These are phyloP conservation scores for Corymbia maculata DNA, from an alignment of 345 rosid genomes.

Conservation along the genomic window DNA sequence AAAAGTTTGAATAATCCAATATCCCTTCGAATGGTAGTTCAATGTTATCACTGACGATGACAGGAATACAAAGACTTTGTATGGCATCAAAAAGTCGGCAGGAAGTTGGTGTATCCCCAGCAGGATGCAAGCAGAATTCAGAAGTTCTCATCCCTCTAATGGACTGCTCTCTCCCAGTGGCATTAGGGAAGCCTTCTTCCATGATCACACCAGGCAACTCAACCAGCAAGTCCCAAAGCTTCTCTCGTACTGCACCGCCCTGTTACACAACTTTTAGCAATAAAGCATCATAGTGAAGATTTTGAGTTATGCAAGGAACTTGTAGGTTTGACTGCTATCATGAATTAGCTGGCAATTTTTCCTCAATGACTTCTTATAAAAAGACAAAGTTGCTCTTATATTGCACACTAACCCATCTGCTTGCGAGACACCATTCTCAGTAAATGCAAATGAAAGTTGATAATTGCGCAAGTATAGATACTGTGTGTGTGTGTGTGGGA, in stretches of 20 bases:
- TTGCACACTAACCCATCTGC: background rate
- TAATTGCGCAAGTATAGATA: background rate
- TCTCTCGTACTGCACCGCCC: constrained; percentile 86
- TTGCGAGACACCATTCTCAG: background rate
- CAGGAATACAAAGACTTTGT: constrained; percentile 92
- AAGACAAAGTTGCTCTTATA: background rate
- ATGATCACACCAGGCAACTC: constrained; percentile 43
- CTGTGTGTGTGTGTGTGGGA: background rate
- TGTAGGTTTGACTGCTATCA: background rate
- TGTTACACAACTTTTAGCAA: constrained; percentile 5
- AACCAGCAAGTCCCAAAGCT: constrained; percentile 76
- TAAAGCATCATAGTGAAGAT: background rate
- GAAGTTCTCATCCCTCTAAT: constrained; percentile 85
- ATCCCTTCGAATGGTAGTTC: constrained; percentile 94
- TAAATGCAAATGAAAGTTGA: background rate
- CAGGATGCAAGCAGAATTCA: constrained; percentile 94
- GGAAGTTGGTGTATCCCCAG: constrained; percentile 96
- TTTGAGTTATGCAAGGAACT: background rate
- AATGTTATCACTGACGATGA: constrained; percentile 73
- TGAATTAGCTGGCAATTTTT: background rate
- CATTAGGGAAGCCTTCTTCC: constrained; percentile 99
- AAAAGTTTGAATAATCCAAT: constrained; percentile 63
- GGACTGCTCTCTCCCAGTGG: constrained; percentile 85
- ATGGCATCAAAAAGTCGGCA: constrained; percentile 95
- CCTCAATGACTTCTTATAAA: background rate